These are phyloP conservation scores for Ascoidea tarda DNA, from an alignment of 805 yeast species.

Conservation along the genomic window DNA sequence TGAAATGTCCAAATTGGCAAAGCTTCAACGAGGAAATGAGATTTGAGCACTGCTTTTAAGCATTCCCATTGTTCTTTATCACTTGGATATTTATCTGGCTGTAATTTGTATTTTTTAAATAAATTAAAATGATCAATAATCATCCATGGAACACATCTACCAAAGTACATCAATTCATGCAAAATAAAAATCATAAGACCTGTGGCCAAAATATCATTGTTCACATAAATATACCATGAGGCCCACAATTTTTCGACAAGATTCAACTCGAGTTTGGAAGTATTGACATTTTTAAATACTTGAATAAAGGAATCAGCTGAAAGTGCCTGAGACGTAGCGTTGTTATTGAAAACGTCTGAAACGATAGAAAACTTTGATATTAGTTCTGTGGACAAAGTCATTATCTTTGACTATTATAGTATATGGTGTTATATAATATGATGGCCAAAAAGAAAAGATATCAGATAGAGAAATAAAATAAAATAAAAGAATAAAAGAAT, in stretches of 20 bases:
- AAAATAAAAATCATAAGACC: constrained; percentile 70
- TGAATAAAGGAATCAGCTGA: constrained; percentile 17
- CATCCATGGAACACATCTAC: constrained; percentile 87
- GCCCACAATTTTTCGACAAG: constrained; percentile 73
- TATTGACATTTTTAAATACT: constrained; percentile 22
- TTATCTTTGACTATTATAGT: too few species aligned
- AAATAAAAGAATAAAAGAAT: background rate
- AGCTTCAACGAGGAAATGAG: constrained; percentile 89
- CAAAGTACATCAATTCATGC: constrained; percentile 86
- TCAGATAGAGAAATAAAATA: background rate
- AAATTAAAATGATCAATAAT: constrained; percentile 75
- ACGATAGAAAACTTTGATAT: background rate
- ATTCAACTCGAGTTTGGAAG: constrained; percentile 29
- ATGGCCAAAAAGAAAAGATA: too few species aligned
- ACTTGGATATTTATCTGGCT: constrained; percentile 71
- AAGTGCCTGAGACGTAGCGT: background rate
- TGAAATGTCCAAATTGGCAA: constrained; percentile 96
- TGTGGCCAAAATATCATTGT: constrained; percentile 84
- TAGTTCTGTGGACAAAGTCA: background rate
- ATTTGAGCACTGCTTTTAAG: constrained; percentile 64
- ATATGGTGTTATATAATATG: background rate
- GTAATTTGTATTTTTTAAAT: constrained; percentile 80
- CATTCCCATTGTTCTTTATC: constrained; percentile 88
- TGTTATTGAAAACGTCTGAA: background rate
- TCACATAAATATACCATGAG: constrained; percentile 69